Base-by-base conservation (phyloP, 2,329 filamentous ascomycete genomes). In the Nemania serpens region DNA sequence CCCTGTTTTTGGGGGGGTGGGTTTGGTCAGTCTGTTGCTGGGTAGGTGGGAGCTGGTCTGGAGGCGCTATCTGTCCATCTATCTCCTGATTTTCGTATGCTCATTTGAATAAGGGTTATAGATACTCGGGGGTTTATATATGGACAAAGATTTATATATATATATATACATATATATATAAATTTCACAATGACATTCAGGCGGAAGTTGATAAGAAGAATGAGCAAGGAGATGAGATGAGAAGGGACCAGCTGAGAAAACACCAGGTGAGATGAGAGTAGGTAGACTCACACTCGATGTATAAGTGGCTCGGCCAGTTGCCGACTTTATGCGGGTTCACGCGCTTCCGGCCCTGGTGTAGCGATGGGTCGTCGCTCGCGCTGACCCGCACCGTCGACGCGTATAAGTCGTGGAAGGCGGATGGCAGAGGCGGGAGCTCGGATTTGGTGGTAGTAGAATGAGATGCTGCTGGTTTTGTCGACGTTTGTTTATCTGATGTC, bases 221-320 rank as follows among this genome's bases (percentile, higher is more conserved):
- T 4, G 3, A 29, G 25, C 4, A 7, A 7, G 3, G 25, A 7
- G 25, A 29, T 29, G 25, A 7, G 11, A 29, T 25, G 22, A 11
- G 20, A n/a, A 46, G 11, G 11, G 12, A 37, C n/a, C n/a, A n/a
- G n/a, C n/a, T 20, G n/a, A 10, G 39, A 9, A n/a, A n/a, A n/a
- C n/a, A n/a, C n/a, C n/a, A n/a, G n/a, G n/a, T 49, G n/a, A 20
- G 18, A 29, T 52, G 39, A 41, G 5, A 29, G 20, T 33, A 15
- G 15, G 36, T 55, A 59, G 58, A 79, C 87, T 77, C 82, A 96
- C 95, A 99, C 79, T 98, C 94, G 58, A 97, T 81, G 75, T 96
- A 98, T 47, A 98, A 74, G 76, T 98, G 94, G 36, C 88, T 92
- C 1, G 94, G 92, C 95, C 95, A 99, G 75, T 93, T 91, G 62